A percentile compares a stretch with the other conserved stretches of the same genome.
Conservation (phyloP, 2,329 filamentous ascomycete genomes). For the Didymella glomerata region DNA sequence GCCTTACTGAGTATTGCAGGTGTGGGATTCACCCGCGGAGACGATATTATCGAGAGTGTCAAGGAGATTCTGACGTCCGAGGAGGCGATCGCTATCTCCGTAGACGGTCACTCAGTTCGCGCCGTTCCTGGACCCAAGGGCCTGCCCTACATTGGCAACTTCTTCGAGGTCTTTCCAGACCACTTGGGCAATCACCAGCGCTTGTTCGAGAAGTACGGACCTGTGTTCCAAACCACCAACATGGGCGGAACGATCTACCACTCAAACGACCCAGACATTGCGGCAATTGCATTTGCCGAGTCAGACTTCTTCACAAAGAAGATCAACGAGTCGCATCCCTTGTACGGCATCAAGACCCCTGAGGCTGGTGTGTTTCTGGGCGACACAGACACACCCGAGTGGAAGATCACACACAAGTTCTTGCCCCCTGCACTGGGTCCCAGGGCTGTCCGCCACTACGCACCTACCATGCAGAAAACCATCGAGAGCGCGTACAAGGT, state of each 20-base stretch:
- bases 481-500: constrained; percentile 61
- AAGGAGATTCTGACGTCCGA: constrained; percentile 24
- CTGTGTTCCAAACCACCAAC: constrained; percentile 50
- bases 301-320: constrained; percentile 55
- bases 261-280: constrained; percentile 51
- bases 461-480: constrained; percentile 65
- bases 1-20: constrained; percentile 14
- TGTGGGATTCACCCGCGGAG: constrained; percentile 23
- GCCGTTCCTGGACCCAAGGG: constrained; percentile 51
- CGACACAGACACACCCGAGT: constrained; percentile 62
- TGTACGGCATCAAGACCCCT: constrained; percentile 45
- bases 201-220: constrained; percentile 51
- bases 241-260: constrained; percentile 49
- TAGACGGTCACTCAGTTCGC: constrained; percentile 60
- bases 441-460: constrained; percentile 68
- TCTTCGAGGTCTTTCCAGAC: constrained; percentile 53
- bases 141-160: constrained; percentile 50
- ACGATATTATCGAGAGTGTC: constrained; percentile 13
- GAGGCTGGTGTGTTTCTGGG: constrained; percentile 43
- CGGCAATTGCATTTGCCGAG: constrained; percentile 46
- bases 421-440: constrained; percentile 66
- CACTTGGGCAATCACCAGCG: constrained; percentile 55
- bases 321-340: constrained; percentile 43
- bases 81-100: constrained; percentile 50
- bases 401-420: constrained; percentile 67